phyloP scores from a whole-genome alignment of 495 filamentous ascomycete genomes.

The Daldinia concentrica region DNA sequence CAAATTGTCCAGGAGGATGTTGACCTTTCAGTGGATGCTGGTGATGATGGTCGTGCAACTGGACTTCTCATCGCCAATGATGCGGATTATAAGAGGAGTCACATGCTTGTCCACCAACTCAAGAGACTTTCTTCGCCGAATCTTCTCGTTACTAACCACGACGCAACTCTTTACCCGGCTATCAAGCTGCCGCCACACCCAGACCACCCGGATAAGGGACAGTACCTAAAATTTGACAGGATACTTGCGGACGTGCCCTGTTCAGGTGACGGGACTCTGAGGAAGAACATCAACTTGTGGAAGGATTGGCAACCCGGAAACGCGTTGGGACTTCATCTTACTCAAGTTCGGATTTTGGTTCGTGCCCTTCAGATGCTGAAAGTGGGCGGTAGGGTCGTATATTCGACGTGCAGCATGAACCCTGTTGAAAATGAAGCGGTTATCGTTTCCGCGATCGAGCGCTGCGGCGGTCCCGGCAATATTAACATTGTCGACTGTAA shows the following conservation, averaged over 20 bases:
- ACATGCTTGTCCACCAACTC: slow-evolving; percentile 97
- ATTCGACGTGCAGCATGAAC: slow-evolving; percentile 98
- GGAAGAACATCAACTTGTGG: slow-evolving; percentile 94
- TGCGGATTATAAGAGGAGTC: slow-evolving; percentile 90
- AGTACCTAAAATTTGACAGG: slow-evolving; percentile 94
- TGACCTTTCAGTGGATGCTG: slow-evolving; percentile 63
- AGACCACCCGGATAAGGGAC: slow-evolving; percentile 63
- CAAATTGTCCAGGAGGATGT: slow-evolving; percentile 59
- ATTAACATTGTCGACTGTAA: slow-evolving; percentile 85
- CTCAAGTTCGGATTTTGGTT: slow-evolving; percentile 88
- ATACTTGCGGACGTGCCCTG: slow-evolving; percentile 97
- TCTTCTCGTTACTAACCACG: slow-evolving; percentile 96
- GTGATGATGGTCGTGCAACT: slow-evolving; percentile 85
- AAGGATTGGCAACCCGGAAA: slow-evolving; percentile 89
- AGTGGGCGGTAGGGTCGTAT: slow-evolving; percentile 90
- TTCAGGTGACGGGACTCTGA: slow-evolving; percentile 89
- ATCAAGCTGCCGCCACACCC: slow-evolving; percentile 74
- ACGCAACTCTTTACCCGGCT: slow-evolving; percentile 93
- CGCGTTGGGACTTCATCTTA: slow-evolving; percentile 82
- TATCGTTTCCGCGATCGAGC: slow-evolving; percentile 79
- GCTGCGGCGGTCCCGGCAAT: slow-evolving; percentile 85
- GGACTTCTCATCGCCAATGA: slow-evolving; percentile 96
- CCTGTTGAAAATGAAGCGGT: slow-evolving; percentile 98
- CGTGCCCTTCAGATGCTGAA: slow-evolving; percentile 97
- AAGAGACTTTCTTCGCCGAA: slow-evolving; percentile 97